Evolutionary conservation across 768 basidiomycete genomes (phyloP), one percentile per base, ranked within the genome.

Genomic region (Goffeauzyma gilvescens): DNA sequence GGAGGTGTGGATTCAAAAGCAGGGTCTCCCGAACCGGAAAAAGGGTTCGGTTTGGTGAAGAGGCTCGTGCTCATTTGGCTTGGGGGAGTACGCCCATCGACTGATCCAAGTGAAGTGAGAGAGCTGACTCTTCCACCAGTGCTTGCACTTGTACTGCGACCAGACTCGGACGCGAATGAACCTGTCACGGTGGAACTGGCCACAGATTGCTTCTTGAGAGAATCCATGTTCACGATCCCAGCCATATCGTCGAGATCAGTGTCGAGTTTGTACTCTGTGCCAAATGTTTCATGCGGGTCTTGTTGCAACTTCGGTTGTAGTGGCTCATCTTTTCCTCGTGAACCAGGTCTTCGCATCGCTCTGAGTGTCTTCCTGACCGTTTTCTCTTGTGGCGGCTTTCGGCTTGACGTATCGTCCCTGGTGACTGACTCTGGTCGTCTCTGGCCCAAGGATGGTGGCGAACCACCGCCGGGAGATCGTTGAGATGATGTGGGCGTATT

Each of bases 171-270:
- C 10, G 28, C 6, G 2, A 6, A 13, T 10, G 20, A 18, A 7
- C 42, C 32, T 2, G 42, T 17, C 20, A 24, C 22, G 17, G 24
- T 3, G 46, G 45, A 6, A 37, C 44, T 15, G 41, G 42, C 21
- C 3, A 2, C 27, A n/a, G 20, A 7, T 13, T 26, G 38, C 8
- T 14, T 13, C 13, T 45, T 38, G 2, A 46, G 32, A 8, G 49
- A 46, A 9, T 49, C 41, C 14, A 63, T 63, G 59, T 85, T 69
- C 48, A 90, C 66, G 55, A 93, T 85, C 5, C 79, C 87, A 28
- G 81, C 78, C 72, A 93, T 85, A 38, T 73, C 65, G 8, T 78
- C 72, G 32, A 83, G 59, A 57, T 85, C 73, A 15, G 73, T 73
- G 59, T 82, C 79, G 32, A 81, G 70, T 18, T 61, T 65, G 45